Conservation (phyloP, 768 basidiomycete genomes). For the Agrocybe praecox region DNA sequence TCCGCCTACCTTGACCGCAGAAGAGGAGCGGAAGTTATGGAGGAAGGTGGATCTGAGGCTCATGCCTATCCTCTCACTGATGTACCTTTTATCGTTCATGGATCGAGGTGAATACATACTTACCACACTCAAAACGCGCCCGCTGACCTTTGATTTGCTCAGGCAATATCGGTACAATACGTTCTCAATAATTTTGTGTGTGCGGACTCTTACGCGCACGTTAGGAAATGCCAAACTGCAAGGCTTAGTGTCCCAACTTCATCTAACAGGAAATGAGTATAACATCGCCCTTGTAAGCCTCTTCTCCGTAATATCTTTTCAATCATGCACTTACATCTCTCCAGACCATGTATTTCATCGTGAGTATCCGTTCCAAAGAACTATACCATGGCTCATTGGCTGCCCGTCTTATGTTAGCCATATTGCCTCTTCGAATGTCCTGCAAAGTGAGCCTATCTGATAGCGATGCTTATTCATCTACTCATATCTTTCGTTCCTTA, state of each 20-base stretch:
- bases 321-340: not conserved
- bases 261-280: slow-evolving; percentile 60
- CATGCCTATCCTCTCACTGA: slow-evolving; percentile 58
- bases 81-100: slow-evolving; percentile 67
- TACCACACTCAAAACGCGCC: not conserved
- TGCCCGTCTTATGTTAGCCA: slow-evolving; percentile 33
- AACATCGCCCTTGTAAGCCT: slow-evolving; percentile 62
- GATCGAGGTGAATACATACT: slow-evolving; percentile 50
- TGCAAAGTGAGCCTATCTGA: slow-evolving; percentile 50
- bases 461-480: slow-evolving; percentile 2
- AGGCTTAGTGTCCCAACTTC: slow-evolving; percentile 57
- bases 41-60: slow-evolving; percentile 59
- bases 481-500: slow-evolving; percentile 16
- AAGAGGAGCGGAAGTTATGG: slow-evolving; percentile 56
- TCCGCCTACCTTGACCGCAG: slow-evolving; percentile 45
- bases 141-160: not conserved
- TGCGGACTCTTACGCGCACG: slow-evolving; percentile 1
- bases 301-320: not conserved
- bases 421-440: slow-evolving; percentile 72
- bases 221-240: slow-evolving; percentile 68
- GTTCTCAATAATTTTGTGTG: not conserved
- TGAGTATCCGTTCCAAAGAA: slow-evolving; percentile 28
- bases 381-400: not conserved
- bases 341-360: slow-evolving; percentile 74
- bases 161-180: slow-evolving; percentile 60